Base-by-base conservation (phyloP, 768 basidiomycete genomes). In the Amanita pallidorosea region DNA sequence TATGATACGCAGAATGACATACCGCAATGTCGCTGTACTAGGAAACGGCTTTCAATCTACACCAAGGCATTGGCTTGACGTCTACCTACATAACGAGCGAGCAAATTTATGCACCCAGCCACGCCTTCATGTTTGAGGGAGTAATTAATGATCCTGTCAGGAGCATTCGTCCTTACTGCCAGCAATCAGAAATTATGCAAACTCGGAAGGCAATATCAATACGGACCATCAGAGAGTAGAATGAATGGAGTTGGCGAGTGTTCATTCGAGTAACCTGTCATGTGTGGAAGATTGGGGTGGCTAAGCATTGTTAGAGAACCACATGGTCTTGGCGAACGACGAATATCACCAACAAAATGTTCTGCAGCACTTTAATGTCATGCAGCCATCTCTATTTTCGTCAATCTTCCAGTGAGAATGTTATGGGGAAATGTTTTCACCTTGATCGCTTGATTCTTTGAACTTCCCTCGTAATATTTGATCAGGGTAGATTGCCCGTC, bases 331-430 rank as follows among this genome's bases (percentile, higher is more conserved):
- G 23, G 17, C 18, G 18, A 34, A 40, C 15, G 15, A 40, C 8
- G 27, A 13, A 11, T 12, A 15, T 33, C 33, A 61, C 74, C 46
- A 49, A 77, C 76, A 70, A 72, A n/a, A 77, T 51, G 50, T 71
- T 71, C 55, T 77, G 73, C 37, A 79, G 62, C 22, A 67, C 62
- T 57, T 74, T 76, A 20, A 79, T 69, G 48, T 79, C 77, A 27
- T 63, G 62, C 15, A 75, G 50, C 77, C 76, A 78, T 58, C 63
- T 60, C 77, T 77, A 31, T 23, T 47, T 34, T 36, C 22, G 8
- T 49, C 8, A 52, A 29, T 48, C 15, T 45, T 1, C 40, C 23
- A 23, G 37, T 17, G 25, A 9, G 18, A 6, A 4, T 18, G 8
- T 29, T 13, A 15, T 11, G n/a, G 7, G 2, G 12, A 18, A 47